Evolutionary conservation across 2,329 filamentous ascomycete genomes (phyloP).

Genomic region (Cladophialophora exuberans): DNA sequence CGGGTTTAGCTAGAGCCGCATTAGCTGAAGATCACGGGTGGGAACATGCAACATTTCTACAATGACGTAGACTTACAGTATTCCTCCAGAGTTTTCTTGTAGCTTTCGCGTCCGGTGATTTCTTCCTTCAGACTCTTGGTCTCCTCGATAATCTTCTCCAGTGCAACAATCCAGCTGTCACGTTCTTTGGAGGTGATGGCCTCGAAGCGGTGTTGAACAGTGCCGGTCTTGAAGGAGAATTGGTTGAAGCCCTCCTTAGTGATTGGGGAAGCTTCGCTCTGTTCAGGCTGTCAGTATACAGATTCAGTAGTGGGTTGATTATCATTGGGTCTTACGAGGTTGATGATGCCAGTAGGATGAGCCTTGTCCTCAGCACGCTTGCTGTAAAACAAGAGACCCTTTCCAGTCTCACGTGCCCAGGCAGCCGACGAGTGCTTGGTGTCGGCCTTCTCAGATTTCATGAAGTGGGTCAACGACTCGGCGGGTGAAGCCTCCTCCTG

Average conservation of each 20-base stretch:
- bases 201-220: conserved; percentile 95
- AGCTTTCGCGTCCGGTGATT: conserved; percentile 77
- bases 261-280: conserved; percentile 72
- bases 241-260: conserved; percentile 75
- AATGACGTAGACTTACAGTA: conserved; percentile 54
- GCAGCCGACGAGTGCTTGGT: conserved; percentile 75
- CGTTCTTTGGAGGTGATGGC: conserved; percentile 74
- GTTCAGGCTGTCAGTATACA: conserved; percentile 21
- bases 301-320: conserved; percentile 52
- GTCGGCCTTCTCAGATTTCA: conserved; percentile 85
- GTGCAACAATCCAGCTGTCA: conserved; percentile 85
- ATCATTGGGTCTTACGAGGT: conserved; percentile 66
- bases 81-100: conserved; percentile 83
- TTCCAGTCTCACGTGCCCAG: conserved; percentile 92
- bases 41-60: conserved; percentile 1
- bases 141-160: conserved; percentile 81
- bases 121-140: conserved; percentile 78
- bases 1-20: conserved; percentile 46
- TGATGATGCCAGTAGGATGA: conserved; percentile 78
- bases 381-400: conserved; percentile 90
- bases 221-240: conserved; percentile 82
- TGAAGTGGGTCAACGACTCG: conserved; percentile 74
- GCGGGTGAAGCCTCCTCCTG: conserved; percentile 71
- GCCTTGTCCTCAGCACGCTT: conserved; percentile 83
- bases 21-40: conserved; percentile 33